Evolutionary conservation across 1,284 basidiomycete genomes (phyloP).

Genomic region (Tylopilus sp.): DNA sequence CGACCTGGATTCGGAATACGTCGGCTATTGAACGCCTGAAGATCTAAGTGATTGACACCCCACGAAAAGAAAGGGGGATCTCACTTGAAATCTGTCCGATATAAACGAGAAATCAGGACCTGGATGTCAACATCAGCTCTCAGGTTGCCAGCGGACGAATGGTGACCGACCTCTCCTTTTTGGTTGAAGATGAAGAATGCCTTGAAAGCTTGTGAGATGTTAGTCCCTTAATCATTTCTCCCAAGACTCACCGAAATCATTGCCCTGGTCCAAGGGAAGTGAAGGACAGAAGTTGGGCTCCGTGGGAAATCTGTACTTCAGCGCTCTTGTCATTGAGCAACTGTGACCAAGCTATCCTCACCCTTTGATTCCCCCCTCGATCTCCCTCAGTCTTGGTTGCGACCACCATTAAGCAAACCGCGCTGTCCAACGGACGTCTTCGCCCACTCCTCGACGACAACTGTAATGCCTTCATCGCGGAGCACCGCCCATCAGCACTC

Average conservation of each 20-base stretch:
- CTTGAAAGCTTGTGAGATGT: constrained; percentile 39
- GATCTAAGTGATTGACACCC: neutral
- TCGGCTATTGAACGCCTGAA: constrained; percentile 92
- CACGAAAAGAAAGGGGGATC: neutral
- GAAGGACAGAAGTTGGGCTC: no score
- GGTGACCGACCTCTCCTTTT: constrained; percentile 81
- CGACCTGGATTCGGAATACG: constrained; percentile 96
- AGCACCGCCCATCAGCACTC: no score
- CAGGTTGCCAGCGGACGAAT: neutral
- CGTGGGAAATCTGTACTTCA: no score
- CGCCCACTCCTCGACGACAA: no score
- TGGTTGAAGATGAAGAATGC: constrained; percentile 98
- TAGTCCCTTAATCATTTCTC: neutral
- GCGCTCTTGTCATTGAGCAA: no score
- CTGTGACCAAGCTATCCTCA: no score
- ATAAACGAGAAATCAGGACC: constrained; percentile 92
- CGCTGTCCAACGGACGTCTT: no score
- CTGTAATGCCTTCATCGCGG: no score
- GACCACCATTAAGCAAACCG: no score
- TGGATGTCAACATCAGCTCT: constrained; percentile 34
- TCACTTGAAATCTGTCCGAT: constrained; percentile 92
- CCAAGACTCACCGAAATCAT: constrained; percentile 42
- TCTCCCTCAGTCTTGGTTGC: no score
- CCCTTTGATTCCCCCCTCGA: no score
- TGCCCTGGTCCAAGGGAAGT: constrained; percentile 5